These are phyloP conservation scores for Populus hybrid DNA, from an alignment of 441 rosid species.

Conservation along the genomic window DNA sequence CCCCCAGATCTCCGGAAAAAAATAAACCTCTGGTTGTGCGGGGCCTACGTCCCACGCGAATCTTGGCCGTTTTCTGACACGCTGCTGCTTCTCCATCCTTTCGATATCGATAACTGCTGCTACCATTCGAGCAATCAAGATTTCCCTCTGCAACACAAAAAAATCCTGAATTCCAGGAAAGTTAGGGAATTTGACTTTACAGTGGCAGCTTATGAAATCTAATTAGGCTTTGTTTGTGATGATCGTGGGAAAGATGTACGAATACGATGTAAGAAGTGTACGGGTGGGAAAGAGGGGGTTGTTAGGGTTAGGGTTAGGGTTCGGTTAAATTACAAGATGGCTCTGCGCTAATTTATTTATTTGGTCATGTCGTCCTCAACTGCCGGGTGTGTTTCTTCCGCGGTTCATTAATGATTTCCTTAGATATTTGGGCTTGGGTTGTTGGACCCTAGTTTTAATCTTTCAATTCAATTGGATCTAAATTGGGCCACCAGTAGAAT, in stretches of 20 bases:
- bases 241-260: not conserved
- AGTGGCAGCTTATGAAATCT: not conserved
- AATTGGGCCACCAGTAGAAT: too few species aligned
- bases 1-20: not conserved
- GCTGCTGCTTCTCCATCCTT: conserved; percentile 54
- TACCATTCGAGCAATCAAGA: conserved; percentile 9
- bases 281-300: not conserved
- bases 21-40: conserved; percentile 53
- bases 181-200: not conserved
- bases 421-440: not conserved
- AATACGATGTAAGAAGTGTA: not conserved
- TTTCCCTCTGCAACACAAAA: not conserved
- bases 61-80: conserved; percentile 68
- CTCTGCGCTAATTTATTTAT: not conserved
- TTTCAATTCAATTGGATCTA: not conserved
- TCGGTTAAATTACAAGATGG: not conserved
- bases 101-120: conserved; percentile 28
- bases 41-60: conserved; percentile 78
- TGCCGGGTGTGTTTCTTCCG: not conserved
- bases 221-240: not conserved
- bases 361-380: not conserved
- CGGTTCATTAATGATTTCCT: not conserved
- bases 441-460: not conserved
- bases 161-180: not conserved
- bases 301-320: not conserved